These are phyloP conservation scores for Linanthus parryae DNA, from an alignment of 148 eudicot species.

Conservation along the genomic window DNA sequence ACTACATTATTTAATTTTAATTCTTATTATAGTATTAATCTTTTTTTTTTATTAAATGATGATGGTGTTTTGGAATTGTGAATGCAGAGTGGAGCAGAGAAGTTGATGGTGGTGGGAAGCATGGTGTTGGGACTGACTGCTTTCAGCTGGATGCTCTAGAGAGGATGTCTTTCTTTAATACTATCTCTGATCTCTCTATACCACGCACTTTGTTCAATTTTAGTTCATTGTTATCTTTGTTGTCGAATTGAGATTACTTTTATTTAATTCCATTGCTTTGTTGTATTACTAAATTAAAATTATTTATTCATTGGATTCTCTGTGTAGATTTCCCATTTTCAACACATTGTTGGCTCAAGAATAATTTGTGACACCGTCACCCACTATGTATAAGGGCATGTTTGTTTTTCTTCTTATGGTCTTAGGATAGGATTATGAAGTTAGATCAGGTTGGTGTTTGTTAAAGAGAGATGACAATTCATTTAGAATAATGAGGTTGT, in stretches of 20 bases:
- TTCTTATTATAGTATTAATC: too few relatives aligned
- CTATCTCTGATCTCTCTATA: not conserved
- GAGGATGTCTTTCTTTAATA: not conserved
- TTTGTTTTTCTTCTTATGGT: too few relatives aligned
- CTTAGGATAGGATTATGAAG: too few relatives aligned
- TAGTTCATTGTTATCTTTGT: not conserved
- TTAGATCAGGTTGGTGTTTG: too few relatives aligned
- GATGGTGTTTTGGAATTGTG: not conserved
- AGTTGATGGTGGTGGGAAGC: conserved; percentile 44
- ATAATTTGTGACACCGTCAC: too few relatives aligned
- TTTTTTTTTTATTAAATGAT: not conserved
- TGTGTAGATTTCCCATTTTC: too few relatives aligned
- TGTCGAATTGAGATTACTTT: not conserved
- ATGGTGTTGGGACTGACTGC: conserved; percentile 46
- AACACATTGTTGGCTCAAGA: too few relatives aligned
- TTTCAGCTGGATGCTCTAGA: conserved; percentile 31
- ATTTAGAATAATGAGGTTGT: too few relatives aligned
- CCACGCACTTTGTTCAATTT: not conserved
- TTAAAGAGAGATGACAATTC: too few relatives aligned
- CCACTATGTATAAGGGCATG: too few relatives aligned
- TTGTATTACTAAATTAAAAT: not conserved
- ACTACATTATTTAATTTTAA: too few relatives aligned
- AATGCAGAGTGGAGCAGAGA: conserved; percentile 70
- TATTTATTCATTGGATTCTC: too few relatives aligned
- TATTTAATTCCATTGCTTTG: not conserved